Base-by-base conservation (phyloP, 208 protist species). In the Crithidia bombi region DNA sequence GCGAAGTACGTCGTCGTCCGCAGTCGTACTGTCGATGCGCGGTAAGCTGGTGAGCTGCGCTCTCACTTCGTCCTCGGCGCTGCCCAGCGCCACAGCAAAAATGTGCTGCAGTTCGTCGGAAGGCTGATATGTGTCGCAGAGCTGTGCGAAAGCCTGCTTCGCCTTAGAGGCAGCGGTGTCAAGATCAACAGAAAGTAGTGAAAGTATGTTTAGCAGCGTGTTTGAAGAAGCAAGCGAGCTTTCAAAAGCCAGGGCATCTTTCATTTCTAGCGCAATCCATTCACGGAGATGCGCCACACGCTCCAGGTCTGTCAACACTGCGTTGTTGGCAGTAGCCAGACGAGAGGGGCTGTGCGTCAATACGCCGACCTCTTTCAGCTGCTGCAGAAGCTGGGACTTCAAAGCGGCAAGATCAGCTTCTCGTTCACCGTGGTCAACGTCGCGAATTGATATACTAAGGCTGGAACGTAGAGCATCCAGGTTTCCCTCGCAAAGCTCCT, bases 401-500 rank as follows among this genome's bases (percentile, higher is more conserved):
- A 70, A 21, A 10, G 63, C 70, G 9, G 55, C n/a, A 9, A 76
- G 62, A 10, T 69, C 63, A 15, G 15, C 33, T 50, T 39, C 21
- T 15, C 52, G 33, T 12, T 33, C 32, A 11, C 12, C 21, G 28
- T 65, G 30, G 0, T 58, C 44, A 0, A 32, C 14, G 14, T 61
- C 63, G 0, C 17, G 26, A 19, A 65, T 44, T 3, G 35, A 9
- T 26, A 39, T 5, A 1, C 63, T 56, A 1, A 69, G 41, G 5
- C 44, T 15, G 19, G 10, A 5, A 17, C 25, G 33, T 7, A 63
- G 21, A 2, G 15, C n/a, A 9, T 57, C 43, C 30, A 76, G 38
- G 10, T 38, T 43, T 6, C 38, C 44, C 25, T 82, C 77, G 30
- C 65, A 75, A 2, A 21, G 10, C 21, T 79, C 73, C 35, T 79